phyloP scores from a whole-genome alignment of 257 asterid species.

The Capsicum chinense region DNA sequence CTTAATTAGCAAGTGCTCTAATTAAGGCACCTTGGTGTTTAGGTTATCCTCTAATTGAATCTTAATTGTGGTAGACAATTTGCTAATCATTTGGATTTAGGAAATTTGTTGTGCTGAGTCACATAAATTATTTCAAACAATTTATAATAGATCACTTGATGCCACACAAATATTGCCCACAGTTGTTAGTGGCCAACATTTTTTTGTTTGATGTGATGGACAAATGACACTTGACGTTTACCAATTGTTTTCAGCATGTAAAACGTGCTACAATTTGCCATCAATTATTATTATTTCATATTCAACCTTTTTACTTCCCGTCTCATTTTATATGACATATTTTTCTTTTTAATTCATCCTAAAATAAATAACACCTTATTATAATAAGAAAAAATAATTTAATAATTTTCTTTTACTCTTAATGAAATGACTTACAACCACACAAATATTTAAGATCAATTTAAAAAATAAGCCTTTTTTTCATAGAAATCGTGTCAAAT shows the following conservation, averaged over 20 bases:
- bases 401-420: too few species aligned
- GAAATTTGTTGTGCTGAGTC: background rate
- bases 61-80: slow-evolving; percentile 12
- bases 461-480: too few species aligned
- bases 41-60: background rate
- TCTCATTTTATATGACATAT: too few species aligned
- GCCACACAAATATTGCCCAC: background rate
- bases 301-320: background rate
- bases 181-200: slow-evolving; percentile 12
- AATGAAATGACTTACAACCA: too few species aligned
- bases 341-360: too few species aligned
- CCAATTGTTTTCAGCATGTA: background rate
- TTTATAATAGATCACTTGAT: background rate
- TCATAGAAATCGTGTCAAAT: too few species aligned
- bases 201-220: background rate
- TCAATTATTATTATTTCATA: background rate
- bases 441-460: too few species aligned
- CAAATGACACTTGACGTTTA: background rate
- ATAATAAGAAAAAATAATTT: too few species aligned
- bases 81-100: background rate
- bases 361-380: too few species aligned
- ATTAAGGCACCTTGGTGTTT: background rate
- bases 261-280: background rate
- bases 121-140: background rate
- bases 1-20: background rate